These are phyloP conservation scores for Quercus berberidifolia DNA, from an alignment of 306 rosid species.

Conservation along the genomic window DNA sequence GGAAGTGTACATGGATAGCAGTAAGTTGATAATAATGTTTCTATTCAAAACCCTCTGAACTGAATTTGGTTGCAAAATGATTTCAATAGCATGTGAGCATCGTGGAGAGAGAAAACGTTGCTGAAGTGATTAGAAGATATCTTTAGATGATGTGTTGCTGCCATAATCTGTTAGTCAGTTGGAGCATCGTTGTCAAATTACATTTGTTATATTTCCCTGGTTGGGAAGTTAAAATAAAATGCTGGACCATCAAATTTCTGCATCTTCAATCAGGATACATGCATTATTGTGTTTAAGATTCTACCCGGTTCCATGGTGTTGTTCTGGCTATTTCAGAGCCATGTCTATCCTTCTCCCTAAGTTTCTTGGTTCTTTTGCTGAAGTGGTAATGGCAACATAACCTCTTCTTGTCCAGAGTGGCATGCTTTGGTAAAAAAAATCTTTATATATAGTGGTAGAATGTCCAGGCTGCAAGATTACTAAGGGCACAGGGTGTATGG, in stretches of 20 bases:
- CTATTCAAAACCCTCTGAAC: neutral
- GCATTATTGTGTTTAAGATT: neutral
- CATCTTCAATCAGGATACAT: neutral
- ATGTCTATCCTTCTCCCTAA: neutral
- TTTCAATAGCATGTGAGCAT: neutral
- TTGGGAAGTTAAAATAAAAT: neutral
- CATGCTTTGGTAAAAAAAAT: neutral
- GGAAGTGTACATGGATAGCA: too few species aligned
- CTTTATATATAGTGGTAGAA: neutral
- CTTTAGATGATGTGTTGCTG: neutral
- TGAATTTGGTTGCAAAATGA: neutral
- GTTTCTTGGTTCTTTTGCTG: neutral
- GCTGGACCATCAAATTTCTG: neutral
- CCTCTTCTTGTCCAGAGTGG: neutral
- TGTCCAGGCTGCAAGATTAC: neutral
- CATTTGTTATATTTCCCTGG: constrained; percentile 7
- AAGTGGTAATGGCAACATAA: neutral
- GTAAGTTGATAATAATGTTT: neutral
- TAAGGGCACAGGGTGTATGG: neutral
- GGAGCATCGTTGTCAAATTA: constrained; percentile 2
- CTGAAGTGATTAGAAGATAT: neutral
- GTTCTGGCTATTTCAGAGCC: neutral
- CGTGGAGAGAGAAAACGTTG: neutral
- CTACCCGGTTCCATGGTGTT: neutral
- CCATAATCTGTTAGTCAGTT: neutral